Conservation (phyloP, 139 green algal species). For the Asterochloris erici region DNA sequence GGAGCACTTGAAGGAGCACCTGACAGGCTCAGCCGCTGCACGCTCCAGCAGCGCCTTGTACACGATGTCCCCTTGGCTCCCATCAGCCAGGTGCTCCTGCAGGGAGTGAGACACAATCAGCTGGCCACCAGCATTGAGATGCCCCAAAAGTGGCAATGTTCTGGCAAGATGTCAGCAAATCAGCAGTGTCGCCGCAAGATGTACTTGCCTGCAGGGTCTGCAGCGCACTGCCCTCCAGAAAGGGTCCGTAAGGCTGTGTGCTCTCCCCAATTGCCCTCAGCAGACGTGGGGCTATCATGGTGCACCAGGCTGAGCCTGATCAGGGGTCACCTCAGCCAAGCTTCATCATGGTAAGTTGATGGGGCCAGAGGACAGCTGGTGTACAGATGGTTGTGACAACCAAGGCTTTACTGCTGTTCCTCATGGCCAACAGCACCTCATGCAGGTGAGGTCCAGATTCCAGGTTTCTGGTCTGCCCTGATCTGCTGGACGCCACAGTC, state of each 20-base stretch:
- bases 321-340: no score
- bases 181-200: no score
- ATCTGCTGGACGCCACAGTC: no score
- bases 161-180: no score
- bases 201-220: slow-evolving; percentile 3
- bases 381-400: no score
- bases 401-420: no score
- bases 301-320: no score
- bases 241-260: slow-evolving; percentile 17
- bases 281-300: not conserved
- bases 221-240: slow-evolving; percentile 12
- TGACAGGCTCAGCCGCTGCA: slow-evolving; percentile 10
- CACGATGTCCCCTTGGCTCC: not conserved
- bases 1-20: not conserved
- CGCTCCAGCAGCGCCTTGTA: slow-evolving; percentile 3
- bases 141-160: not conserved
- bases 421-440: no score
- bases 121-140: not conserved
- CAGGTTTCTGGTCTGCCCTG: no score
- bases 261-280: slow-evolving; percentile 12
- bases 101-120: not conserved
- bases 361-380: no score
- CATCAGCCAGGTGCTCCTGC: slow-evolving; percentile 15
- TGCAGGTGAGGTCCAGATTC: no score
- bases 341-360: no score